Evolutionary conservation across 371 early-diverging fungal genomes (phyloP).

Genomic region (Rhizomucor miehei): DNA sequence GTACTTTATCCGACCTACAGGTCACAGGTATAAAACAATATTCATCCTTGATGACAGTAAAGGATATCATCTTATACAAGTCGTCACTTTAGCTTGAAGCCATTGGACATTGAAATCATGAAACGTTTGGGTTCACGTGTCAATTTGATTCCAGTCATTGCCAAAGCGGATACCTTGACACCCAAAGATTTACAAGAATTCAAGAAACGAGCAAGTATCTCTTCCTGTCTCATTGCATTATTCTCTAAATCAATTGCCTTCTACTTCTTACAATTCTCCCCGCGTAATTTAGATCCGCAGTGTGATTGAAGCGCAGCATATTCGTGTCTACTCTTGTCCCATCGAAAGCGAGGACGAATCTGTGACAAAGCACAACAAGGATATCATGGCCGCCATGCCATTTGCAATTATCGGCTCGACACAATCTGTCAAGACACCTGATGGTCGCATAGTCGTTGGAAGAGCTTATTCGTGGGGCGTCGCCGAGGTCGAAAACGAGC

Average conservation of each 20-base stretch:
- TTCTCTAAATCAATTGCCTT: neutral
- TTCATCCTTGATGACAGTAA: too few relatives aligned
- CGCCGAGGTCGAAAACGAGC: constrained; percentile 89
- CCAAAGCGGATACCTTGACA: constrained; percentile 72
- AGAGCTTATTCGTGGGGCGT: constrained; percentile 94
- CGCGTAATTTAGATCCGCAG: constrained; percentile 70
- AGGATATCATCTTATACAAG: too few relatives aligned
- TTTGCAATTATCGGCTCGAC: constrained; percentile 93
- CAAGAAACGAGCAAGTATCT: constrained; percentile 62
- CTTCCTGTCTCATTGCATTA: neutral
- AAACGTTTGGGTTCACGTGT: constrained; percentile 75
- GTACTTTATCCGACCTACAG: constrained; percentile 90
- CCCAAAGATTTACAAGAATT: constrained; percentile 73
- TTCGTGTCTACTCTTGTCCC: constrained; percentile 73
- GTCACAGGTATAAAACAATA: constrained; percentile 71
- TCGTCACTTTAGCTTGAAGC: constrained; percentile 84
- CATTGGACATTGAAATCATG: constrained; percentile 93
- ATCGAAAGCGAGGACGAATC: constrained; percentile 86
- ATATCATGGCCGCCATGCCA: constrained; percentile 87
- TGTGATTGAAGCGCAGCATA: constrained; percentile 70
- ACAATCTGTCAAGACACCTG: constrained; percentile 72
- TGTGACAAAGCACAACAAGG: constrained; percentile 68
- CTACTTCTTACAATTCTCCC: neutral
- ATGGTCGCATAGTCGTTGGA: constrained; percentile 79
- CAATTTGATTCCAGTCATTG: constrained; percentile 86